Conservation (phyloP, 257 asterid genomes). For the Solanum chmielewskii region DNA sequence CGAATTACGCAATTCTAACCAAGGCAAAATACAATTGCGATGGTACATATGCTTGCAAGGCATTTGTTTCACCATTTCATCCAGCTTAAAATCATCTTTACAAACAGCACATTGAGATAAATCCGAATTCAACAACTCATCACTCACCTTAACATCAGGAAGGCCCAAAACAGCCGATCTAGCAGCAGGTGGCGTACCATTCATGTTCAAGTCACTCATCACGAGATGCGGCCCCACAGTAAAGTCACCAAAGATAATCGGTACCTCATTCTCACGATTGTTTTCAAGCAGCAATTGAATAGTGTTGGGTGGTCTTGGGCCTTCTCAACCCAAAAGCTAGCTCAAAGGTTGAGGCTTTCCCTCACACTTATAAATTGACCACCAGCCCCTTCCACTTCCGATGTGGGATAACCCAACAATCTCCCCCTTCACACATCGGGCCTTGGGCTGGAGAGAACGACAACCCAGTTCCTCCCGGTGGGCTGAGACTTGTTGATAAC, state of each 20-base stretch:
- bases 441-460: no score
- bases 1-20: slow-evolving; percentile 38
- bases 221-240: slow-evolving; percentile 23
- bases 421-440: no score
- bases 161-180: slow-evolving; percentile 15
- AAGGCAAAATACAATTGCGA: slow-evolving; percentile 22
- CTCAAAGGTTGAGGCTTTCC: no score
- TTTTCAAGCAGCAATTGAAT: slow-evolving; percentile 53
- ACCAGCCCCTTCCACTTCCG: no score
- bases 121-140: neutral
- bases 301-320: no score
- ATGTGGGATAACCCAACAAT: no score
- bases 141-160: slow-evolving; percentile 15
- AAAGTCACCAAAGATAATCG: slow-evolving; percentile 26
- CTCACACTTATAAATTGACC: no score
- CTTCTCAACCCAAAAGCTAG: no score
- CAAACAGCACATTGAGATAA: slow-evolving; percentile 34
- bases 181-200: slow-evolving; percentile 29
- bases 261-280: slow-evolving; percentile 23
- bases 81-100: slow-evolving; percentile 20
- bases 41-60: slow-evolving; percentile 37
- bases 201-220: slow-evolving; percentile 21
- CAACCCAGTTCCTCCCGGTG: no score
- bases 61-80: slow-evolving; percentile 22
- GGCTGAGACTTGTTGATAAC: no score